Conservation (phyloP, 2,329 filamentous ascomycete genomes). For the Raffaelea ambrosiae region DNA sequence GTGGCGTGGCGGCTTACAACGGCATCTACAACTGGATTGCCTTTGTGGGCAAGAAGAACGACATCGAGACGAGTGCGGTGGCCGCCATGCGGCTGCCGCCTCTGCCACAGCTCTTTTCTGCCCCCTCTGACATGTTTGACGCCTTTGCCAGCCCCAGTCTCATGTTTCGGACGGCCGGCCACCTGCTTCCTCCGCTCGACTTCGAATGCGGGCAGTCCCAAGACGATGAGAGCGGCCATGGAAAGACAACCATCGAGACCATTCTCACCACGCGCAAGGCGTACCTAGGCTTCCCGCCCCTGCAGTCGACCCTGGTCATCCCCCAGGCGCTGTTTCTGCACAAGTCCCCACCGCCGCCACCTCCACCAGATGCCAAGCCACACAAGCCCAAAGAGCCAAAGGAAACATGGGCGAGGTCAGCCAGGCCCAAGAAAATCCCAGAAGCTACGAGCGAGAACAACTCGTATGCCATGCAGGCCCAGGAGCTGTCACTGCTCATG, state of each 20-base stretch:
- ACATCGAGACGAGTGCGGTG: slow-evolving; percentile 10
- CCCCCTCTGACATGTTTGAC: slow-evolving; percentile 46
- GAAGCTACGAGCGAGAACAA: slow-evolving; percentile 22
- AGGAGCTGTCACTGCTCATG: slow-evolving; percentile 39
- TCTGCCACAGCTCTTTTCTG: slow-evolving; percentile 32
- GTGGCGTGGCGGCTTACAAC: slow-evolving; percentile 48
- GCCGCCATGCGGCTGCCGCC: slow-evolving; percentile 20
- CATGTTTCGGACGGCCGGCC: slow-evolving; percentile 47
- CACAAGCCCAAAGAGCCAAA: too few species aligned
- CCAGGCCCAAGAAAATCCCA: background rate
- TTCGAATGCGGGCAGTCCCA: slow-evolving; percentile 7
- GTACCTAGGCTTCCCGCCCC: slow-evolving; percentile 39
- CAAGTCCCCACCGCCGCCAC: slow-evolving; percentile 21
- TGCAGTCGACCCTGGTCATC: slow-evolving; percentile 36
- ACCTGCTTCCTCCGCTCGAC: slow-evolving; percentile 31
- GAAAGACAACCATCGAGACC: slow-evolving; percentile 4
- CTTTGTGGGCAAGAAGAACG: slow-evolving; percentile 27
- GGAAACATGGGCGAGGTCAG: too few species aligned
- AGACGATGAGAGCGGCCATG: background rate
- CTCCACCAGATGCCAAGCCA: background rate
- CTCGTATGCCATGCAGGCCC: slow-evolving; percentile 36
- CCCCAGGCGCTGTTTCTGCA: slow-evolving; percentile 42
- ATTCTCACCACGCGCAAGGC: slow-evolving; percentile 27
- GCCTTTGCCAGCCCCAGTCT: slow-evolving; percentile 50
- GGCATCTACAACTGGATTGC: slow-evolving; percentile 58